Evolutionary conservation across 2,329 filamentous ascomycete species (phyloP), one percentile per base, ranked within the genome.

Genomic region (Elsinoe perseae): DNA sequence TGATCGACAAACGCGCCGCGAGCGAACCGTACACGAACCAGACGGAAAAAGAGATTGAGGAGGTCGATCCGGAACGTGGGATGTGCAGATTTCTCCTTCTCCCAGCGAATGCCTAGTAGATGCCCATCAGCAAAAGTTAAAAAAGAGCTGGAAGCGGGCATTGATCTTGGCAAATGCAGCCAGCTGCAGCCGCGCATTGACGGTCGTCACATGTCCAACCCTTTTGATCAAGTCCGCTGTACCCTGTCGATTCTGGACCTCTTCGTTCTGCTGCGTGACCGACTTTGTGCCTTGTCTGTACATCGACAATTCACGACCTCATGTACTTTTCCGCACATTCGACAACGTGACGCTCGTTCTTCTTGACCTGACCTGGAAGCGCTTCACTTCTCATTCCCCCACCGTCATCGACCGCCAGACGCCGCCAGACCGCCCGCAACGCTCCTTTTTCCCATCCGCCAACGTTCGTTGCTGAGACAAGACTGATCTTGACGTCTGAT

Each of bases 381-480:
- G 48, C 48, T 23, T 34, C 20, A 23, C 40, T 44, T 25, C 25
- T 9, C 5, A 3, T 20, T 52, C 27, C 48, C 20, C 18, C 48
- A 32, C 16, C 48, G 48, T 32, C 48, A 32, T 34, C 27, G 44
- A 25, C 28, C 44, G 25, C 43, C 43, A 23, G 43, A 25, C 43
- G 43, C 48, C 30, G 30, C 48, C 48, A 52, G 48, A 52, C 52
- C 34, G 52, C 36, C 53, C 21, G 21, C 40, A 56, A 56, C 53
- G 53, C 40, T 56, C 53, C 36, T 21, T 56, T 46, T 44, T 32
- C 40, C 25, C 27, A 44, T 42, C 40, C 53, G 53, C 40, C 53
- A 56, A 56, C 53, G 53, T 27, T 56, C 53, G 53, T 56, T 56
- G 53, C 53, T 56, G 53, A 56, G 53, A 56, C 53, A 56, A n/a